Base-by-base conservation (phyloP, 139 green algal genomes). In the Chlamydomonas applanata region DNA sequence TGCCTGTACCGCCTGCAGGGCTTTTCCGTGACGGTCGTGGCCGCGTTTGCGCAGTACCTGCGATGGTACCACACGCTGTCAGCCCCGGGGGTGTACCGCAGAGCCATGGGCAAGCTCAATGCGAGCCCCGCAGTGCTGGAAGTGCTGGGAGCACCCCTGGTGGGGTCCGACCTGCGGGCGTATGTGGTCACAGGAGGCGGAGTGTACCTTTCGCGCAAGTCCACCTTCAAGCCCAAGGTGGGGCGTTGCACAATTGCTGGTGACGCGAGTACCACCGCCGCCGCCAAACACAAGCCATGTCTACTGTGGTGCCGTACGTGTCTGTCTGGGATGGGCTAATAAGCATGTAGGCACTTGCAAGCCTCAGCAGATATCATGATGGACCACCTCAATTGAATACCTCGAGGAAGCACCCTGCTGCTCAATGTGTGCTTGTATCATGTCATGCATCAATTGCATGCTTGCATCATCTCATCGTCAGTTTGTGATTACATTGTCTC, bases 71-170 rank as follows among this genome's bases (percentile, higher is more conserved):
- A 49, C 40, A 49, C 40, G 40, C 40, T 49, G 7, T 49, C 40
- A 49, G 87, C 11, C 52, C 67, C 54, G 24, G 62, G 84, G 2
- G 88, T 91, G 36, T 93, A 92, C 78, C 75, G 90, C 17, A 35
- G 81, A 32, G 90, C 90, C 20, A 84, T 94, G 79, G 24, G 86
- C 25, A 76, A 61, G 29, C 80, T 94, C 5, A 94, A 94, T 74
- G 89, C 85, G 0, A 82, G 87, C 68, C 85, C 90, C 0, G 87
- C 81, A 14, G 76, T 90, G 64, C 73, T 93, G 27, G 87, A 94
- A 84, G 88, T 87, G 19, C 86, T 96, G 85, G 91, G 91, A 0
- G 87, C 90, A 0, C 91, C 90, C 11, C 60, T 96, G 71, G 84
- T 77, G 25, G 88, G 91, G 29, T 84, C 65, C 24, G 68, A 84